Percentiles rank a stretch among this genome's conserved stretches.
Evolutionary conservation across 2,329 filamentous ascomycete species (phyloP).

Genomic region (Clonostachys rhizophaga): DNA sequence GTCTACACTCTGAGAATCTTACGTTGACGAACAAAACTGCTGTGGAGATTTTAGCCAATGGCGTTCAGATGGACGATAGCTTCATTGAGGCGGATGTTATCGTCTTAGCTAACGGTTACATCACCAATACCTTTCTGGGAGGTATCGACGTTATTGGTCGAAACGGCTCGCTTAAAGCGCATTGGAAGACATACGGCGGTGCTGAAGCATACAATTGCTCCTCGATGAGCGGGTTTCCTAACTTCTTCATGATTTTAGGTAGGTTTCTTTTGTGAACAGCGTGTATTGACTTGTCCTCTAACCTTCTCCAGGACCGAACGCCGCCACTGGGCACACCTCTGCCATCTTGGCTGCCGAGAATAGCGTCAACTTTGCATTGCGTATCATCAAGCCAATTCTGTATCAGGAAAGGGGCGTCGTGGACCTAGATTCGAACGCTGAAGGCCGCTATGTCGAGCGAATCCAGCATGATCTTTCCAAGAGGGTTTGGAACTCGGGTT

Average conservation of each 20-base stretch:
- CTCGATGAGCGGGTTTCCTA: slow-evolving; percentile 56
- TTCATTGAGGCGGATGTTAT: slow-evolving; percentile 52
- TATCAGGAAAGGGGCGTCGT: slow-evolving; percentile 18
- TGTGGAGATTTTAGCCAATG: slow-evolving; percentile 36
- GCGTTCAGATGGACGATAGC: slow-evolving; percentile 26
- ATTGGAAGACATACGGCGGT: slow-evolving; percentile 57
- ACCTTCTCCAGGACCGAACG: slow-evolving; percentile 46
- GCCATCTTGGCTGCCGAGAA: slow-evolving; percentile 58
- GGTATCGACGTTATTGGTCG: slow-evolving; percentile 48
- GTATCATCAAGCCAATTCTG: slow-evolving; percentile 47
- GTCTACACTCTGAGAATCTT: slow-evolving; percentile 43
- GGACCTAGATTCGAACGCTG: slow-evolving; percentile 25
- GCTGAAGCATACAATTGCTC: slow-evolving; percentile 56
- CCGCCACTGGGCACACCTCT: slow-evolving; percentile 55
- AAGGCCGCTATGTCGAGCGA: slow-evolving; percentile 19
- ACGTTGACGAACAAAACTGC: slow-evolving; percentile 40
- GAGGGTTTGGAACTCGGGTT: slow-evolving; percentile 25
- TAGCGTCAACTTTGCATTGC: slow-evolving; percentile 53
- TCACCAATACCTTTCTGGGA: slow-evolving; percentile 49
- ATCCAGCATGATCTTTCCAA: slow-evolving; percentile 22
- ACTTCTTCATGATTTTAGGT: slow-evolving; percentile 57
- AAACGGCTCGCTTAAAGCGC: slow-evolving; percentile 41
- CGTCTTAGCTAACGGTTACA: slow-evolving; percentile 57
- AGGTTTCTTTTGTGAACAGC: no score
- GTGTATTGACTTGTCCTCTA: no score